Conservation (phyloP, 1,284 basidiomycete species). For the Fomes fomentarius region DNA sequence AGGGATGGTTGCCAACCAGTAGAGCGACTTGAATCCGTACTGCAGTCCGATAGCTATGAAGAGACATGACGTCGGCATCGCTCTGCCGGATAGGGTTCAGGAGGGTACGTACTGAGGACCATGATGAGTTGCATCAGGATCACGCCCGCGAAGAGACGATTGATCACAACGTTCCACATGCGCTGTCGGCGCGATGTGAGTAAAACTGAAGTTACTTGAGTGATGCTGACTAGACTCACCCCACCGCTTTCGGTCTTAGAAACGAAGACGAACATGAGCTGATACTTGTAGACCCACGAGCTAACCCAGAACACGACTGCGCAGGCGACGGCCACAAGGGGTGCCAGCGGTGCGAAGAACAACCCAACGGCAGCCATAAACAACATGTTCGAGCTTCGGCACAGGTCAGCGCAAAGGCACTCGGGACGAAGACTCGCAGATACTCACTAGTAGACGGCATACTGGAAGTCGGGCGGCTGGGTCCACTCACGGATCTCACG, state of each 20-base stretch:
- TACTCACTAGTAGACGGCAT: slow-evolving; percentile 85
- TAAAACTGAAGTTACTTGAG: slow-evolving; percentile 3
- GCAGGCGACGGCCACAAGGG: slow-evolving; percentile 79
- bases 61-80: background rate
- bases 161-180: slow-evolving; percentile 91
- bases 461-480: slow-evolving; percentile 92
- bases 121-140: slow-evolving; percentile 87
- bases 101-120: slow-evolving; percentile 74
- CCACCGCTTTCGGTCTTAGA: slow-evolving; percentile 91
- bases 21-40: slow-evolving; percentile 70
- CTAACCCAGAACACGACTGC: slow-evolving; percentile 85
- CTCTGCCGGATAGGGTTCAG: background rate
- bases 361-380: slow-evolving; percentile 89
- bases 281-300: slow-evolving; percentile 87
- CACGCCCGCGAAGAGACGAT: slow-evolving; percentile 77
- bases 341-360: slow-evolving; percentile 91
- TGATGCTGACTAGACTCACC: slow-evolving; percentile 59
- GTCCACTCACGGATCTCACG: slow-evolving; percentile 97
- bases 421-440: background rate
- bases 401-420: background rate
- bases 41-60: slow-evolving; percentile 86
- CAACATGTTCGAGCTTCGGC: slow-evolving; percentile 66
- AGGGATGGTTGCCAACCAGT: slow-evolving; percentile 75
- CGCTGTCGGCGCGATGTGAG: slow-evolving; percentile 51
- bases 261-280: slow-evolving; percentile 91